Evolutionary conservation across 176 grass and related monocot species (phyloP), one percentile per base, ranked within the genome.

Genomic region (barley (Hordeum vulgare)): DNA sequence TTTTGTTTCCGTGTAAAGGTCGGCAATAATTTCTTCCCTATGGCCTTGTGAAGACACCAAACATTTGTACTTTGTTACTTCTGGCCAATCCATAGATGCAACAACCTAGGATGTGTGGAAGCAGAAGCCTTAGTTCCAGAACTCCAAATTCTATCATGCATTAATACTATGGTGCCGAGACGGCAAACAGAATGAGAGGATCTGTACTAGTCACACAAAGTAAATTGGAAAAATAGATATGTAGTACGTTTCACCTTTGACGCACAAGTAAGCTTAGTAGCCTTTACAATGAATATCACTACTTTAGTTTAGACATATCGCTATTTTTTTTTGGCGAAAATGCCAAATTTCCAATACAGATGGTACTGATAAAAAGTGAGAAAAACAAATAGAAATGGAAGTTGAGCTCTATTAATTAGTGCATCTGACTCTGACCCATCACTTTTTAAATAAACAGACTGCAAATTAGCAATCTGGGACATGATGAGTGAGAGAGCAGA

Each of bases 11-110:
- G 79, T 89, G 81, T 77, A 98, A 76, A 98, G 82, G 74, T 93
- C 80, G 72, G 72, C 11, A 51, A 98, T 98, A 27, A 95, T 93
- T 60, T 93, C 96, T 36, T 93, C 27, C 39, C 92, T 90, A 36
- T 83, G 90, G 56, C 41, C 29, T 86, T 95, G 96, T 23, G 93
- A 90, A 85, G 86, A 93, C 23, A 98, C 82, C 44, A 95, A 86
- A 40, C 93, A 94, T 61, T 74, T 95, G 80, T 98, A 98, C 60
- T 80, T 98, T 9, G 93, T 87, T 36, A 91, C 89, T 85, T 84
- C 66, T n/a, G 93, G 93, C 96, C 96, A 95, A 90, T 95, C 93
- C 75, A 93, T 95, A 1, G 93, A 95, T 47, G 89, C 96, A 75
- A 98, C 91, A 64, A 98, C 91, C 96, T 98, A 53, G 21, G 2